phyloP scores from a whole-genome alignment of 2,329 filamentous ascomycete genomes.

The Arthrobotrys sphaeroides region DNA sequence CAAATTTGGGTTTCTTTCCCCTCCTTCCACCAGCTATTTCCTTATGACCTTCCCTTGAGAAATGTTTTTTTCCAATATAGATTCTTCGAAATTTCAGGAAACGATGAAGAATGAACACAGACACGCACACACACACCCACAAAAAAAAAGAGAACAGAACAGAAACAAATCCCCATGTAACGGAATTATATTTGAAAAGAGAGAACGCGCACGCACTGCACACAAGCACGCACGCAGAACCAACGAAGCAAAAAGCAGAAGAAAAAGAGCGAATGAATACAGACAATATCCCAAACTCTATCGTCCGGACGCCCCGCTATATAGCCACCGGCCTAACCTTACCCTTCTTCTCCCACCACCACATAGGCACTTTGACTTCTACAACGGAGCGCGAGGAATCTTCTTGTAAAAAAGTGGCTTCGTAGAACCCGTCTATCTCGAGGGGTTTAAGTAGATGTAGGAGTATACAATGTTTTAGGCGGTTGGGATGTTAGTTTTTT shows the following conservation, averaged over 20 bases:
- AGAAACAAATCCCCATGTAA: constrained; percentile 23
- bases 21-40: constrained; percentile 21
- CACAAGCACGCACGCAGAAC: constrained; percentile 38
- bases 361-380: constrained; percentile 18
- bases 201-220: too few species aligned
- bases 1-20: constrained; percentile 33
- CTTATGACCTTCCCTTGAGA: constrained; percentile 32
- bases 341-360: neutral
- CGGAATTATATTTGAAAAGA: constrained; percentile 22
- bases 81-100: constrained; percentile 36
- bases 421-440: constrained; percentile 24
- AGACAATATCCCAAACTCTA: constrained; percentile 39
- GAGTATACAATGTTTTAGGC: too few species aligned
- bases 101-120: constrained; percentile 33
- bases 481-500: neutral
- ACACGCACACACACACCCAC: too few species aligned
- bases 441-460: constrained; percentile 51
- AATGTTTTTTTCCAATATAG: constrained; percentile 38
- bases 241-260: constrained; percentile 12
- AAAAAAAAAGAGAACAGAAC: too few species aligned
- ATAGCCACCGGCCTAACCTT: constrained; percentile 3
- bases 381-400: constrained; percentile 27
- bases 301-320: constrained; percentile 42
- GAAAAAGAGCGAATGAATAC: constrained; percentile 38
- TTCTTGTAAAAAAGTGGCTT: constrained; percentile 14